A percentile compares a stretch with the other conserved stretches of the same genome.
phyloP scores from a whole-genome alignment of 2,329 filamentous ascomycete genomes.

The Apiospora aurea region DNA sequence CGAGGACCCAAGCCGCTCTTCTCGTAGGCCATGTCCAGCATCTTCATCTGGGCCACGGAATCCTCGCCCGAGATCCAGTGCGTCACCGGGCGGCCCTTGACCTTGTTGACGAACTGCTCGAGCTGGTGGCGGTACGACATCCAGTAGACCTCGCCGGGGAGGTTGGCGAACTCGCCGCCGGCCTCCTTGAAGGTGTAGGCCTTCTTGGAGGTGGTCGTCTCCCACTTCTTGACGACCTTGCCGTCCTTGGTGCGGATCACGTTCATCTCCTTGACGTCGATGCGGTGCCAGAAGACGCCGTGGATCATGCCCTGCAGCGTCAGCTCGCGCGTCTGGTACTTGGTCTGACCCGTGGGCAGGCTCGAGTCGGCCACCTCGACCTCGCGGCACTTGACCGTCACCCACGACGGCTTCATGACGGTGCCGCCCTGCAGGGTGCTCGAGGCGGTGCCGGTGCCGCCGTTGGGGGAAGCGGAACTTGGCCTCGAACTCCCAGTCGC shows the following conservation, averaged over 20 bases:
- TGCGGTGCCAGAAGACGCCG: conserved; percentile 42
- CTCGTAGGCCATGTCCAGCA: conserved; percentile 55
- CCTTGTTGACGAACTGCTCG: conserved; percentile 55
- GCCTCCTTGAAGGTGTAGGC: conserved; percentile 46
- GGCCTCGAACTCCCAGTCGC: conserved; percentile 44
- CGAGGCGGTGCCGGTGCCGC: conserved; percentile 43
- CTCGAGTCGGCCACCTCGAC: conserved; percentile 35
- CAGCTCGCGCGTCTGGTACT: conserved; percentile 38
- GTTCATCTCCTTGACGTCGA: conserved; percentile 46
- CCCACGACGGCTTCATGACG: conserved; percentile 32
- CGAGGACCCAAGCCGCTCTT: conserved; percentile 44
- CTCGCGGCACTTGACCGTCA: conserved; percentile 33
- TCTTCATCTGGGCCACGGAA: conserved; percentile 52
- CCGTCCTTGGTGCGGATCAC: conserved; percentile 38
- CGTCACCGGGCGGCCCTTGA: conserved; percentile 47
- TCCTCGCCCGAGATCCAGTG: conserved; percentile 51
- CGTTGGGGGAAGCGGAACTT: conserved; percentile 50
- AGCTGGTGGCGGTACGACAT: conserved; percentile 54
- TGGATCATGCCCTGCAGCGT: conserved; percentile 40
- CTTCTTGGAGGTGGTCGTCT: conserved; percentile 38
- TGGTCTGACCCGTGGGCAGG: conserved; percentile 34
- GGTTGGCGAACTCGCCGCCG: conserved; percentile 34
- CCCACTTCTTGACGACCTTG: conserved; percentile 36
- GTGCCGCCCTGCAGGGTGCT: conserved; percentile 37
- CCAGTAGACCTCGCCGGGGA: conserved; percentile 48